Percentiles rank a stretch among this genome's conserved stretches.
These are phyloP conservation scores for Ascoidea rubescens DNA, from an alignment of 805 yeast genomes.

Conservation along the genomic window DNA sequence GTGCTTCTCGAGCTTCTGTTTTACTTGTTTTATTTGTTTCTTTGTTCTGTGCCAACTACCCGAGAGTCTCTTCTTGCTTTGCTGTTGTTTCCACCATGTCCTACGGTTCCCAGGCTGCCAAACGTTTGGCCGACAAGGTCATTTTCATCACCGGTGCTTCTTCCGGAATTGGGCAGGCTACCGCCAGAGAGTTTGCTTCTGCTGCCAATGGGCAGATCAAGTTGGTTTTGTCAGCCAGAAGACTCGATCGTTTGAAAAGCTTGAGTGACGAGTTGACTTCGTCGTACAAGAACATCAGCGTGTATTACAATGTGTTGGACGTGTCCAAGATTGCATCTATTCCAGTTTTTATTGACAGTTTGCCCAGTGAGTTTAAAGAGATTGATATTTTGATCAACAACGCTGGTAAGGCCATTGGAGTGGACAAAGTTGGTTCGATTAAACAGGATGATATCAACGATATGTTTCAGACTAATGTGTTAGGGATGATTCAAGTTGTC, in stretches of 20 bases:
- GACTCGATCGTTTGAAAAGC: constrained; percentile 43
- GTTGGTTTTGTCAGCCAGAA: constrained; percentile 67
- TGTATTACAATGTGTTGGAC: constrained; percentile 37
- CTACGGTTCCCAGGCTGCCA: constrained; percentile 60
- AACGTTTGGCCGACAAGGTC: constrained; percentile 66
- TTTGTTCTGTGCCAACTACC: too few species aligned
- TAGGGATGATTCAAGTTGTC: constrained; percentile 74
- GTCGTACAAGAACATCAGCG: constrained; percentile 33
- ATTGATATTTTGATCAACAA: constrained; percentile 6
- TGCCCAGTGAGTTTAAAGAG: constrained; percentile 37
- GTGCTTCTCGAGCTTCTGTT: too few species aligned
- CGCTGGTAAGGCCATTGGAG: constrained; percentile 55
- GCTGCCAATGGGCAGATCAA: constrained; percentile 61
- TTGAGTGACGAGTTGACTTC: constrained; percentile 31
- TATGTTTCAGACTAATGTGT: constrained; percentile 79
- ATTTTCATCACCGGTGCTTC: constrained; percentile 93
- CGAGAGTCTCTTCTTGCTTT: neutral
- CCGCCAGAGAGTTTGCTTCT: constrained; percentile 74
- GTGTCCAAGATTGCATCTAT: constrained; percentile 38
- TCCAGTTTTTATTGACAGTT: constrained; percentile 31
- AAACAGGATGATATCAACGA: constrained; percentile 46
- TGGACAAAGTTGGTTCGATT: constrained; percentile 62
- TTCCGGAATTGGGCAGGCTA: constrained; percentile 88
- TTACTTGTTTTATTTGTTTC: too few species aligned
- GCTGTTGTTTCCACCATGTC: constrained; percentile 33